Evolutionary conservation across 1,284 basidiomycete genomes (phyloP), one percentile per base, ranked within the genome.

Genomic region (Moesziomyces antarcticus): DNA sequence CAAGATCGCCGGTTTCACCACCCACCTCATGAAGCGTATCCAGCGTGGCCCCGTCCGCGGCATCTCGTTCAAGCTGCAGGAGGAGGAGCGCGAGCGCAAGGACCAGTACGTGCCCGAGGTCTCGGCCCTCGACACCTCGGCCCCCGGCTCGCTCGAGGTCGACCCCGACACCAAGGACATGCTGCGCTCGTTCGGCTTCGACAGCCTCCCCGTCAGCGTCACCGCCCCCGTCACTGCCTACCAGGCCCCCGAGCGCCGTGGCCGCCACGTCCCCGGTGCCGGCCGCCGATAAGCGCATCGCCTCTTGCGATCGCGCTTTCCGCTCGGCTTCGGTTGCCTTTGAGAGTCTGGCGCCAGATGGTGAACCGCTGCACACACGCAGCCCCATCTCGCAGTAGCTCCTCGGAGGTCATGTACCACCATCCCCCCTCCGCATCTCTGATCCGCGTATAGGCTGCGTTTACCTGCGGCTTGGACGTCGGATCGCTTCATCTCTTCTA

Each of bases 41-140:
- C 94, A 97, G 87, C 91, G 91, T 79, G 96, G 96, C n/a, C 97
- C 97, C 82, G 97, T 99, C 77, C 94, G 95, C 83, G 97, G 97
- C 84, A 99, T 99, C 87, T 98, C 95, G 77, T 99, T 99, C 94
- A 97, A 97, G 88, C 92, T 99, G 80, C 97, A 99, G 87, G 97
- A 99, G 86, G 97, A 99, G 88, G 97, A 99, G 88, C 91, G 97
- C 79, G 97, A 99, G 88, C 89, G 96, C 85, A 99, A 99, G 90
- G 82, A 84, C 74, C 80, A 84, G 74, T 84, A 84, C 77, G 82
- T 84, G 16, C 82, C 82, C 59, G 82, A 84, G 73, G 81, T 84
- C 56, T 84, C 82, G 44, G 82, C 82, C 35, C 80, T 84, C 44
- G 82, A 84, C 82, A 72, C 80, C 47, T 73, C 77, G 58, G 82